Conservation (phyloP, 1,284 basidiomycete genomes). For the Puccinia horiana region DNA sequence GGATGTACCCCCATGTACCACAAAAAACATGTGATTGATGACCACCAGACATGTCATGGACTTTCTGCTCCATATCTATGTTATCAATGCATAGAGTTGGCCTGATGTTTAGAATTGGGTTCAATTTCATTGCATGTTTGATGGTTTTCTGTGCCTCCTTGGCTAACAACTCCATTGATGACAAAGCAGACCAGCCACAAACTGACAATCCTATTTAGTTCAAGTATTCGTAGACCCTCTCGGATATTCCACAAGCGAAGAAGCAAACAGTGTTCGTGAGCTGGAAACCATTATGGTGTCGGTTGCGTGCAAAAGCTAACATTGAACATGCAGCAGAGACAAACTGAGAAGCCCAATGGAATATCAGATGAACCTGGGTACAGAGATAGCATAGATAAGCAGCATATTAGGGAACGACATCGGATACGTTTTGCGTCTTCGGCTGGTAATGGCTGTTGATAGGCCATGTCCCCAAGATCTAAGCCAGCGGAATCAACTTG, state of each 20-base stretch:
- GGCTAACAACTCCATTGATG: not conserved
- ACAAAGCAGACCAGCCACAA: not conserved
- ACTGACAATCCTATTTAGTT: not conserved
- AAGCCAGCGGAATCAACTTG: too few species aligned
- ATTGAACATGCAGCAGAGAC: not conserved
- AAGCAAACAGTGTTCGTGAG: not conserved
- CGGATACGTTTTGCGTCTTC: too few species aligned
- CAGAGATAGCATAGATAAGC: not conserved
- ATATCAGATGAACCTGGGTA: too few species aligned
- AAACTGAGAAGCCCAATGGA: too few species aligned
- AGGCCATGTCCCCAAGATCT: too few species aligned
- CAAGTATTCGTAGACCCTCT: not conserved
- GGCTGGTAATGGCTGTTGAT: too few species aligned
- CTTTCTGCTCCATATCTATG: not conserved
- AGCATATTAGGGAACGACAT: not conserved
- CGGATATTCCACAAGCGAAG: not conserved
- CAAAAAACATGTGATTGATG: not conserved
- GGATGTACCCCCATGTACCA: slow-evolving; percentile 1
- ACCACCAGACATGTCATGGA: not conserved
- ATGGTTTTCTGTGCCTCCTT: not conserved
- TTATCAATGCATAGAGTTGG: not conserved
- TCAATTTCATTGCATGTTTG: not conserved
- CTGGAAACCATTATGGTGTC: not conserved
- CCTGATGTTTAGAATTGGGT: not conserved
- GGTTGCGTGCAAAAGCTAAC: not conserved